phyloP scores from a whole-genome alignment of 148 eudicot genomes.

The Pharnaceum exiguum region DNA sequence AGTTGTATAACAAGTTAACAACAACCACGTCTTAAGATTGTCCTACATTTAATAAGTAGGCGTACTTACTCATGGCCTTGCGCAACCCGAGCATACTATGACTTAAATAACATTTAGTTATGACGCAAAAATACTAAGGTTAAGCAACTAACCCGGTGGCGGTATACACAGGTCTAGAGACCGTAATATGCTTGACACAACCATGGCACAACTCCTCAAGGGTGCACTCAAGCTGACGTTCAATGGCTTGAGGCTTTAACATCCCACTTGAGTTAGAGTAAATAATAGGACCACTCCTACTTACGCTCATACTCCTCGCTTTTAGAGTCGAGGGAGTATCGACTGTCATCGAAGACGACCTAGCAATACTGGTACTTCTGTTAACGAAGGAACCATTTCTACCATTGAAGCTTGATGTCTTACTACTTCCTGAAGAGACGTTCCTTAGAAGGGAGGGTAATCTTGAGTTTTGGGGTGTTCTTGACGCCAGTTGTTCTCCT shows the following conservation, averaged over 20 bases:
- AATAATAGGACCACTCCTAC: constrained; percentile 23
- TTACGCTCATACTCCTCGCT: background rate
- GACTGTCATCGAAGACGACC: background rate
- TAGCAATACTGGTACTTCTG: background rate
- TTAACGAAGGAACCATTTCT: background rate
- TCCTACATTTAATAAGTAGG: too few species aligned
- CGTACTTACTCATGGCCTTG: too few species aligned
- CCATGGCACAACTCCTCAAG: constrained; percentile 72
- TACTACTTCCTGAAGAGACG: background rate
- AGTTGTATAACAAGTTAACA: too few species aligned
- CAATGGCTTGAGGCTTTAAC: constrained; percentile 35
- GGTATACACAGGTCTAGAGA: constrained; percentile 37
- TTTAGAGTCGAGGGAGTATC: too few species aligned
- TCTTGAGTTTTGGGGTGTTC: background rate
- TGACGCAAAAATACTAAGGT: too few species aligned
- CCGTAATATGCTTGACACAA: constrained; percentile 44
- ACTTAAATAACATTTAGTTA: too few species aligned
- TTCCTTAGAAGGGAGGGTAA: constrained; percentile 1
- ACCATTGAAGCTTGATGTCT: background rate
- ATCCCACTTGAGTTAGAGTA: constrained; percentile 45
- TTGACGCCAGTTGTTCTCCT: background rate
- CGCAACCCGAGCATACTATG: too few species aligned
- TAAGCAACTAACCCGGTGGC: constrained; percentile 33
- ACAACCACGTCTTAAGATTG: too few species aligned
- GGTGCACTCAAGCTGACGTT: constrained; percentile 47